Base-by-base conservation (phyloP, 1,139 yeast genomes). In the Magnusiomyces suaveolens region DNA sequence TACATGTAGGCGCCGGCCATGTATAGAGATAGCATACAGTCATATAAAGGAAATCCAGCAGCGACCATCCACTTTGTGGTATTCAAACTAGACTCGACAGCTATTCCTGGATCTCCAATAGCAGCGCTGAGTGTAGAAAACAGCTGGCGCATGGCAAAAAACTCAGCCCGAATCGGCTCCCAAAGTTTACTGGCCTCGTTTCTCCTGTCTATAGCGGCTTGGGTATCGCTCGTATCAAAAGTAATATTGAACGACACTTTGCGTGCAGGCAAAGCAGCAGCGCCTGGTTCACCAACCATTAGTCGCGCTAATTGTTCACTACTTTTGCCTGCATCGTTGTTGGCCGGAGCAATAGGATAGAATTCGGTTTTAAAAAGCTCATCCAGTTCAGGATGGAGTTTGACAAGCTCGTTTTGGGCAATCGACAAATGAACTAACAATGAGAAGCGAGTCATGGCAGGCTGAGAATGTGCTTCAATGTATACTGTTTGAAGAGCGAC, bases 131-230 rank as follows among this genome's bases (percentile, higher is more conserved):
- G 74, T 1, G 89, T 87, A 8, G 84, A 79, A 58, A 82, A 76
- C 57, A 86, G 65, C 61, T 86, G 92, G 71, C 88, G 75, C 1
- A 87, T 84, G 57, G 81, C 81, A 69, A 87, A 83, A 59, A 83
- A 77, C 65, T 87, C 95, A 59, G 84, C 88, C 38, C 83, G 72
- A 63, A 84, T 86, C 1, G 90, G 89, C 59, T 77, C 80, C 86
- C 87, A 70, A n/a, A 69, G 65, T 18, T 59, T 60, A 14, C 56
- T 36, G 21, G 59, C 51, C 16, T 48, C 32, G 8, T 12, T 36
- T 52, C 52, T 60, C 60, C 48, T 52, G 10, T 32, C 41, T 2
- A 52, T 25, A 3, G 51, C 46, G 1, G 25, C 54, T 18, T 43
- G 20, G 4, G 47, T 33, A 12, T 46, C 41, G 18, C 20, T 43